Conservation (phyloP, 192 early-diverging fungal genomes). For the Lobosporangium transversale region DNA sequence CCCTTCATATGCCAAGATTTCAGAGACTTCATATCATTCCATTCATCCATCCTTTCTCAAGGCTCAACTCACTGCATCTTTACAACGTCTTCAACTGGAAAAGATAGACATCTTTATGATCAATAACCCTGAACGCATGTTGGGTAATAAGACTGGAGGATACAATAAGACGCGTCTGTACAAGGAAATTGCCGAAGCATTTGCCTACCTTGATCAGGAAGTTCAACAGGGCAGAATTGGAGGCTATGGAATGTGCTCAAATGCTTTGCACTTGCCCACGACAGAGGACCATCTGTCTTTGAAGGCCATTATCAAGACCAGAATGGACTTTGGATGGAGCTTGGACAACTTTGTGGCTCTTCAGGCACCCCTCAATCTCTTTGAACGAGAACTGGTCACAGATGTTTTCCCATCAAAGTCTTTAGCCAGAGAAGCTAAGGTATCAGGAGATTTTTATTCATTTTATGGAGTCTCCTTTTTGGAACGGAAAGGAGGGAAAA, state of each 20-base stretch:
- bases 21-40: conserved; percentile 65
- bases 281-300: conserved; percentile 72
- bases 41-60: conserved; percentile 71
- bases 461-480: neutral
- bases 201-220: conserved; percentile 70
- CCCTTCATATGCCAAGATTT: conserved; percentile 55
- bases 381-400: conserved; percentile 69
- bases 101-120: conserved; percentile 79
- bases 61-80: conserved; percentile 61
- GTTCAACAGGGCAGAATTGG: conserved; percentile 67
- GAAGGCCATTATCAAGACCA: conserved; percentile 53
- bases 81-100: conserved; percentile 63
- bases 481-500: neutral
- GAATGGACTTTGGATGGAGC: conserved; percentile 44
- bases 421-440: conserved; percentile 55
- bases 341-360: conserved; percentile 66
- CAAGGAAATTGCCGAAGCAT: conserved; percentile 66
- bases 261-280: conserved; percentile 65
- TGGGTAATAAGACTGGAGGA: conserved; percentile 54
- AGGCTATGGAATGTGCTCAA: conserved; percentile 76
- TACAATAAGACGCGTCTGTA: conserved; percentile 56
- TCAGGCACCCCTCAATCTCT: conserved; percentile 80
- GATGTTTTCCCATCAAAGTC: conserved; percentile 37
- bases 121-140: conserved; percentile 80
- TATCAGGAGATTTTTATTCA: too few relatives aligned